These are phyloP conservation scores for Fistulifera pelliculosa DNA, from an alignment of 108 stramenopile genomes.

Conservation along the genomic window DNA sequence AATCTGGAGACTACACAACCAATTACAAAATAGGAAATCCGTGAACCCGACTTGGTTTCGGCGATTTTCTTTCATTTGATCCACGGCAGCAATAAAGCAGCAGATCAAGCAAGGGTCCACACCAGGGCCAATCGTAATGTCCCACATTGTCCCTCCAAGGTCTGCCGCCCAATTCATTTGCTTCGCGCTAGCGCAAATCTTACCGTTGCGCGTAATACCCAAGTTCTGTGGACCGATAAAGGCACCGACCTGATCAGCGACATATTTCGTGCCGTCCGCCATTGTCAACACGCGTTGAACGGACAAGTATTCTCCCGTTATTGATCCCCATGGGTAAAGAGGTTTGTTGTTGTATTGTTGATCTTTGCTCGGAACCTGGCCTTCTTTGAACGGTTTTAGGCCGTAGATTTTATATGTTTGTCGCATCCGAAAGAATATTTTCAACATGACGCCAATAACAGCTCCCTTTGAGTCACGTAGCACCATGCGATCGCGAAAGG, in stretches of 20 bases:
- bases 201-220: background rate
- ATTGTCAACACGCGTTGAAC: background rate
- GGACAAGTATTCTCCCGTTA: background rate
- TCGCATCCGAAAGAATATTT: background rate
- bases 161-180: background rate
- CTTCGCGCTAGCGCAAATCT: background rate
- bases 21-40: too few species aligned
- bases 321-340: background rate
- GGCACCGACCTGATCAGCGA: background rate
- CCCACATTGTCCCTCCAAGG: background rate
- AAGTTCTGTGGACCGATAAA: background rate
- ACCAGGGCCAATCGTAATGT: background rate
- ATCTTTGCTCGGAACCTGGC: background rate
- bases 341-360: background rate
- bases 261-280: background rate
- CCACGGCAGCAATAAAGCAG: background rate
- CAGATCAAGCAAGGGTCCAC: background rate
- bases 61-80: constrained; percentile 2
- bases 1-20: too few species aligned
- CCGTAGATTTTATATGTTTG: background rate
- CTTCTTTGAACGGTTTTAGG: background rate
- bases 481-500: background rate
- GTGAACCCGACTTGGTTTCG: too few species aligned
- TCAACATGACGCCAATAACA: background rate
- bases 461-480: background rate